phyloP scores from a whole-genome alignment of 176 grass and related monocot genomes.

The Alopecurus myosuroides region DNA sequence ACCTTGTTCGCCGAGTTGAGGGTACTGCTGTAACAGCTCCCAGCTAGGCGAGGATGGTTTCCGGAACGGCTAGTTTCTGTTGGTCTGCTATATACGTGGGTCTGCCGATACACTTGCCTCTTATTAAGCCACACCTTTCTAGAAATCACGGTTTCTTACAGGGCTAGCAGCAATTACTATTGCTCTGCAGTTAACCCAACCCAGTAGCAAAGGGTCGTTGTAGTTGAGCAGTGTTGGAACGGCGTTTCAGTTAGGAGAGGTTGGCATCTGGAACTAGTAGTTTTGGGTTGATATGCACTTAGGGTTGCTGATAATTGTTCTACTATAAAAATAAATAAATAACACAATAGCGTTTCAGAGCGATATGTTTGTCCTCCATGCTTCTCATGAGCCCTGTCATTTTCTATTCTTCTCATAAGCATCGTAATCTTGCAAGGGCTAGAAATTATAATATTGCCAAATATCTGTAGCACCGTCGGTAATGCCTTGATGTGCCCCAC shows the following conservation, averaged over 20 bases:
- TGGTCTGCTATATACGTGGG: neutral
- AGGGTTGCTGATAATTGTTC: neutral
- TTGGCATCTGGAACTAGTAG: neutral
- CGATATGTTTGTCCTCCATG: too few relatives aligned
- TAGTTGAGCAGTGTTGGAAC: neutral
- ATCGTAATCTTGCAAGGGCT: too few relatives aligned
- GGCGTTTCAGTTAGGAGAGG: neutral
- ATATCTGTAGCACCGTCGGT: neutral
- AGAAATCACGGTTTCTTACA: neutral
- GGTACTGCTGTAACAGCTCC: neutral
- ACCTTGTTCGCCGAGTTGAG: neutral
- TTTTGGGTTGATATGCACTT: neutral
- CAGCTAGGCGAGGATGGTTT: neutral
- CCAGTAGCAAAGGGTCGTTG: neutral
- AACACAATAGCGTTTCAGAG: too few relatives aligned
- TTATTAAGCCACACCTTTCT: neutral
- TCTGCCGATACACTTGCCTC: neutral
- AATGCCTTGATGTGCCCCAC: neutral
- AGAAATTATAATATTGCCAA: too few relatives aligned
- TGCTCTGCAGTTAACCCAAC: neutral
- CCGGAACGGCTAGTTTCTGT: neutral
- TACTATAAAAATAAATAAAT: neutral
- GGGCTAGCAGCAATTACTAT: neutral
- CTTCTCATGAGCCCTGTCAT: neutral
- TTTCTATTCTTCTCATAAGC: too few relatives aligned